These are phyloP conservation scores for Moelleriella libera DNA, from an alignment of 2,329 filamentous ascomycete genomes.

Conservation along the genomic window DNA sequence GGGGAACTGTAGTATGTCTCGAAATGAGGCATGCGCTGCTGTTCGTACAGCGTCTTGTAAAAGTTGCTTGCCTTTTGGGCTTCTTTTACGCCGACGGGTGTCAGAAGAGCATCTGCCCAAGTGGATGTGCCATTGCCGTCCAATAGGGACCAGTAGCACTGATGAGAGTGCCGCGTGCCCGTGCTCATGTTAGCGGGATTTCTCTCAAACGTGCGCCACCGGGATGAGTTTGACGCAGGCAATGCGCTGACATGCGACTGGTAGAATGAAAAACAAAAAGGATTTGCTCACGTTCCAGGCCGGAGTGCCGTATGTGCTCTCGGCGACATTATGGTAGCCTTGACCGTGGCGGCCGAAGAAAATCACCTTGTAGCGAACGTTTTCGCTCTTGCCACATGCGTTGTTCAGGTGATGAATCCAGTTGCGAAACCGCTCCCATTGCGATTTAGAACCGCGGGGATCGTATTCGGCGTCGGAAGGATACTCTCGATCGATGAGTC, in stretches of 20 bases:
- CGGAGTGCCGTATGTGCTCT: conserved; percentile 51
- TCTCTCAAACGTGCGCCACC: neutral
- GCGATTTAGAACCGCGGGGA: conserved; percentile 28
- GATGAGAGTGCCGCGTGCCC: too few relatives aligned
- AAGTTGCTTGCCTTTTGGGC: conserved; percentile 43
- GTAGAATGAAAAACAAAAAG: neutral
- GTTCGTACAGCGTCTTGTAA: conserved; percentile 37
- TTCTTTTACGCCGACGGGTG: conserved; percentile 39
- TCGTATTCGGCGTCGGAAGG: conserved; percentile 33
- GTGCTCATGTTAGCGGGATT: neutral
- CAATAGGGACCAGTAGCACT: conserved; percentile 51
- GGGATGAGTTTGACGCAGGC: neutral
- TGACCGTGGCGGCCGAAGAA: conserved; percentile 59
- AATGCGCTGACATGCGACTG: neutral
- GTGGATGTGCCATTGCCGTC: conserved; percentile 47
- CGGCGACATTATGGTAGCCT: conserved; percentile 49
- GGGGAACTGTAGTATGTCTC: conserved; percentile 53
- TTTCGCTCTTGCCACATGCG: conserved; percentile 18
- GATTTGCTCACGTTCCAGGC: conserved; percentile 47
- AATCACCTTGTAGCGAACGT: conserved; percentile 48
- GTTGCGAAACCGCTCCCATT: conserved; percentile 50
- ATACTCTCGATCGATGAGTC: conserved; percentile 49
- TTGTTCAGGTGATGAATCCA: conserved; percentile 42
- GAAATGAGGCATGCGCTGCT: conserved; percentile 43
- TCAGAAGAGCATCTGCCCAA: conserved; percentile 53